A percentile compares a stretch with the other conserved stretches of the same genome.
Conservation (phyloP, 2,329 filamentous ascomycete species). For the Aspergillus sojae region DNA sequence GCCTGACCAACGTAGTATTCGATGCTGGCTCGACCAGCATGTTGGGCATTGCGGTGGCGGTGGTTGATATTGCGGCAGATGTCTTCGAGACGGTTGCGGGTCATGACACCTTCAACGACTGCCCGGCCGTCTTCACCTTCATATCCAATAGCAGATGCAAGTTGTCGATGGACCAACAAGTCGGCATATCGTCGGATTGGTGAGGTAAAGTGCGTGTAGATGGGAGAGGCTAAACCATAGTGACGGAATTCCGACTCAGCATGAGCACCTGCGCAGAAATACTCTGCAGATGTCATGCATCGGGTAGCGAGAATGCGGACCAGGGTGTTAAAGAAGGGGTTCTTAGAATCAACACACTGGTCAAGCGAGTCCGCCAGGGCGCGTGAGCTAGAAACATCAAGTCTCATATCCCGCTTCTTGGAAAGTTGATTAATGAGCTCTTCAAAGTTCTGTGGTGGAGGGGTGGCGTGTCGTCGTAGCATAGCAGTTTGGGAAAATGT, state of each 20-base stretch:
- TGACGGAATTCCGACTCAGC: constrained; percentile 93
- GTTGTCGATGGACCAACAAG: constrained; percentile 87
- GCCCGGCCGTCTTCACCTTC: constrained; percentile 59
- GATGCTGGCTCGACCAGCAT: constrained; percentile 89
- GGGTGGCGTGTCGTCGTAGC: constrained; percentile 85
- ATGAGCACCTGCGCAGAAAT: constrained; percentile 94
- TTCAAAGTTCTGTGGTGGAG: constrained; percentile 95
- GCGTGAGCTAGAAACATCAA: constrained; percentile 83
- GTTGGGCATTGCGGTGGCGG: constrained; percentile 93
- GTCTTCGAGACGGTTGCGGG: constrained; percentile 80
- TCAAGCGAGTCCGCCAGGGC: constrained; percentile 94
- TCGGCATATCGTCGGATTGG: constrained; percentile 98
- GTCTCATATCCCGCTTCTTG: constrained; percentile 77
- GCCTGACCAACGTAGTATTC: constrained; percentile 98
- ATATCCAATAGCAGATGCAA: constrained; percentile 93
- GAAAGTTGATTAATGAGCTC: constrained; percentile 89
- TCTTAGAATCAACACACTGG: constrained; percentile 72
- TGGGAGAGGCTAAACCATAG: constrained; percentile 93
- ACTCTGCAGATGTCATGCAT: constrained; percentile 99
- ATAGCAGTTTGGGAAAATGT: constrained; percentile 95
- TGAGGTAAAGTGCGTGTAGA: constrained; percentile 98
- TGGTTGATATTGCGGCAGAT: constrained; percentile 99
- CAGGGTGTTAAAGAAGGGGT: constrained; percentile 98
- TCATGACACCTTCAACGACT: constrained; percentile 78
- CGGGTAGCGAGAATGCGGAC: constrained; percentile 96